Conservation (phyloP, 768 basidiomycete species). For the Mycena venus region DNA sequence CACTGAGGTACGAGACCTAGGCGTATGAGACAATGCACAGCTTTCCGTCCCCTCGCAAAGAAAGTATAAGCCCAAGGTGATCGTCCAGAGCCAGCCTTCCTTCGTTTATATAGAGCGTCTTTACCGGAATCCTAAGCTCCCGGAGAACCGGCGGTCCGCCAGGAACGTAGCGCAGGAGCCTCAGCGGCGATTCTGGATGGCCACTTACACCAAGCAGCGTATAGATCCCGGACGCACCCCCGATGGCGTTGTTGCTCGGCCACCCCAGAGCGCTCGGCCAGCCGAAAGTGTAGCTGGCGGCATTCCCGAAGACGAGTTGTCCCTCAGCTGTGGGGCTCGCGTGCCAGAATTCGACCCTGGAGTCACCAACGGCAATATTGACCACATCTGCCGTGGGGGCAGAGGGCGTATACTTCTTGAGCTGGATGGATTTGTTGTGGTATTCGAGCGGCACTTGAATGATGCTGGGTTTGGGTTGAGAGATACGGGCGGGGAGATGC, state of each 20-base stretch:
- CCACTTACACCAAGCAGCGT: neutral
- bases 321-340: neutral
- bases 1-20: too few species aligned
- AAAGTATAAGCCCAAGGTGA: neutral
- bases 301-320: neutral
- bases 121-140: neutral
- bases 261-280: neutral
- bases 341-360: neutral
- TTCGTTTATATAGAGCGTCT: neutral
- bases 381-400: neutral
- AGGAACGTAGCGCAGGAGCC: neutral
- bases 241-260: neutral
- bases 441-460: neutral
- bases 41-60: neutral
- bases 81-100: neutral
- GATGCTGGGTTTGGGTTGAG: neutral
- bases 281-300: neutral
- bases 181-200: neutral
- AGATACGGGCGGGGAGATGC: neutral
- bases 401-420: neutral
- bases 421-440: neutral
- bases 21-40: neutral
- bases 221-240: neutral
- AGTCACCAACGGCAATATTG: neutral
- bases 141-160: neutral